Evolutionary conservation across 1,284 basidiomycete species (phyloP), one percentile per base, ranked within the genome.

Genomic region (Malassezia dermatis): DNA sequence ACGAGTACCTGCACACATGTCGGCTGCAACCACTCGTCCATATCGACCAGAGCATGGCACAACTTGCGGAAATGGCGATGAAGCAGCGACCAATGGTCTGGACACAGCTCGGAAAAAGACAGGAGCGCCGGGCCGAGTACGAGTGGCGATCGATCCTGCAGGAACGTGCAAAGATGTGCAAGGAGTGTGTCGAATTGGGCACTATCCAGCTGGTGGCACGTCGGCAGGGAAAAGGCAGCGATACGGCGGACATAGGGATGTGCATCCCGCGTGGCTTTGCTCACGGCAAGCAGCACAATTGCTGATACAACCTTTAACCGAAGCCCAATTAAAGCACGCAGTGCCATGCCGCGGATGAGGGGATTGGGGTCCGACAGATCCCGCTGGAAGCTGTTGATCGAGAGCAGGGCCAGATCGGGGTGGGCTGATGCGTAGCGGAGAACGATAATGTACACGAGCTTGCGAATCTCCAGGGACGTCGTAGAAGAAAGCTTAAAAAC

Each of bases 311-410:
- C 86, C 4, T 85, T 83, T 2, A 94, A 85, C 59, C 84, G 84
- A 67, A 96, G 90, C 8, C 89, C 88, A 57, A 88, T 89, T 42
- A 96, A 80, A 1, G 95, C 89, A n/a, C 90, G 81, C 42, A 95
- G 77, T 3, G 89, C 88, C 89, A 94, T 94, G 11, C 88, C 87
- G n/a, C 77, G 72, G n/a, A 77, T 72, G 64, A 96, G 82, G 0
- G 94, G 93, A 58, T 86, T 94, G 8, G 84, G 79, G 69, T 98
- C 93, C 1, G 85, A 84, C 17, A 98, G 80, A 77, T 99, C 94
- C 75, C 90, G 89, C 76, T 99, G 94, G 73, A 96, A 96, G 10
- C 93, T 94, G 77, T 99, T 99, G 79, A 99, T 94, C 6, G 90
- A 93, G 23, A 99, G 80, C 32, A 99, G 78, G 0, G 94, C 87